phyloP scores from a whole-genome alignment of 2,329 filamentous ascomycete genomes.

The Tolypocladium inflatum region DNA sequence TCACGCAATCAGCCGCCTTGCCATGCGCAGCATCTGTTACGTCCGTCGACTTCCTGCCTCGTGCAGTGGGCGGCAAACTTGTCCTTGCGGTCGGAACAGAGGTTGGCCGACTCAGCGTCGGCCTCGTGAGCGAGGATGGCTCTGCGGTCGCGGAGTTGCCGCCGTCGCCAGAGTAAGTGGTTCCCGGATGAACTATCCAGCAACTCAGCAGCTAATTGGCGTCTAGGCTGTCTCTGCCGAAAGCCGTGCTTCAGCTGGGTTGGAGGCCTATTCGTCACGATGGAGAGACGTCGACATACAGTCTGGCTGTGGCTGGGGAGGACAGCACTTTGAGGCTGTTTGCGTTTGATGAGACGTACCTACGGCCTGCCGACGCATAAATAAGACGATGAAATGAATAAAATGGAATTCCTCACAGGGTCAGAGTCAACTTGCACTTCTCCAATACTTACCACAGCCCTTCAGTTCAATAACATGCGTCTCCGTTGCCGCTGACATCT shows the following conservation, averaged over 20 bases:
- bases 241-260: slow-evolving; percentile 55
- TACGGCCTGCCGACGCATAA: slow-evolving; percentile 6
- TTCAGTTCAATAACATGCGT: not conserved
- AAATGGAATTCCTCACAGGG: not conserved
- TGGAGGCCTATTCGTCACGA: slow-evolving; percentile 49
- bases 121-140: slow-evolving; percentile 28
- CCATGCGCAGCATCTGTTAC: slow-evolving; percentile 54
- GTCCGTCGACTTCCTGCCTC: slow-evolving; percentile 55
- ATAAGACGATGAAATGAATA: slow-evolving; percentile 6
- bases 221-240: slow-evolving; percentile 39
- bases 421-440: not conserved
- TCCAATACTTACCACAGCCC: not conserved
- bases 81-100: slow-evolving; percentile 51
- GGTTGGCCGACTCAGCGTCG: slow-evolving; percentile 35
- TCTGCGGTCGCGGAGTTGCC: slow-evolving; percentile 26
- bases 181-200: no score
- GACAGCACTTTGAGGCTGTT: slow-evolving; percentile 53
- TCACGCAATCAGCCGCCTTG: slow-evolving; percentile 44
- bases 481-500: not conserved
- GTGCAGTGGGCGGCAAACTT: slow-evolving; percentile 16
- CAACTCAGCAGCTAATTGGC: slow-evolving; percentile 5
- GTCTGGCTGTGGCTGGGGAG: slow-evolving; percentile 48
- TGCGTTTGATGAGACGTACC: slow-evolving; percentile 24
- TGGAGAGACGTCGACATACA: slow-evolving; percentile 17
- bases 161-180: slow-evolving; percentile 29